Percentiles rank a stretch among this genome's conserved stretches.
phyloP scores from a whole-genome alignment of 2,329 filamentous ascomycete species.

The Orbilia blumenaviensis region DNA sequence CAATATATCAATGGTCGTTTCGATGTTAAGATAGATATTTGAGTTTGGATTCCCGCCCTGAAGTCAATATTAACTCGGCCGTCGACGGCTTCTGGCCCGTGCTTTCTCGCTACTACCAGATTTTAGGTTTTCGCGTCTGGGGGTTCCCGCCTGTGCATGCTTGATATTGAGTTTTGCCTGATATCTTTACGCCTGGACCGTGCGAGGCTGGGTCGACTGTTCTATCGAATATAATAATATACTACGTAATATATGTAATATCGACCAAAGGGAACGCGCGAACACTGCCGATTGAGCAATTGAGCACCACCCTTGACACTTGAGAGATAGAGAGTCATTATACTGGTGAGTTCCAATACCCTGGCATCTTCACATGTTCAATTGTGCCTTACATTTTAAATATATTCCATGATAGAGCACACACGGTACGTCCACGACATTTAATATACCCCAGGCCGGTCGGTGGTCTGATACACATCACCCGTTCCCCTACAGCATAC shows the following conservation, averaged over 20 bases:
- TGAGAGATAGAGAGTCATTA: too few relatives aligned
- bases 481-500: neutral
- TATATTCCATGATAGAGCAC: too few relatives aligned
- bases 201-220: too few relatives aligned
- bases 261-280: too few relatives aligned
- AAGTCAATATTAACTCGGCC: neutral
- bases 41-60: neutral
- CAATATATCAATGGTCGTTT: neutral
- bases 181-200: neutral
- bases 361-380: neutral
- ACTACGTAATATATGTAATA: too few relatives aligned
- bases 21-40: neutral
- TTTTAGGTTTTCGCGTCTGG: neutral
- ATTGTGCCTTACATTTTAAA: too few relatives aligned
- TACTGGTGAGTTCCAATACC: neutral
- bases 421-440: too few relatives aligned
- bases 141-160: neutral
- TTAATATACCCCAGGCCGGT: neutral
- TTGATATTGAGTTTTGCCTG: neutral
- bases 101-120: neutral
- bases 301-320: too few relatives aligned
- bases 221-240: too few relatives aligned
- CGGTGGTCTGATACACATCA: constrained; percentile 1
- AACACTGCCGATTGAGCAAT: too few relatives aligned
- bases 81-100: too few relatives aligned